Base-by-base conservation (phyloP, 352 stramenopile genomes). In the Globisporangium iwayamae region DNA sequence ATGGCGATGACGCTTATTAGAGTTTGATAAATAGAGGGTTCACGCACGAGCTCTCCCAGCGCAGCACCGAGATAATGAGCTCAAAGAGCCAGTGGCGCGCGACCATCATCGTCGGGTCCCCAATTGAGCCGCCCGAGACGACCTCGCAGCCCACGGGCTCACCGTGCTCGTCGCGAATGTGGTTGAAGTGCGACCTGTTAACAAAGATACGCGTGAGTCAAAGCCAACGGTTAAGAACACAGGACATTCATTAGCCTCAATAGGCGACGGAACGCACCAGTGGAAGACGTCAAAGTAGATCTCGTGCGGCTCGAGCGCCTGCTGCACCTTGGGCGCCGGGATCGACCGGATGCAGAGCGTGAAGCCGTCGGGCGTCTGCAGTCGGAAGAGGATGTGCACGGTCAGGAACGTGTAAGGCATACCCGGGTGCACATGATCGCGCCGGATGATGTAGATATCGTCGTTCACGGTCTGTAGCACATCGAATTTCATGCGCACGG, bases 21-120 rank as follows among this genome's bases (percentile, higher is more conserved):
- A 64, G 22, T 46, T 79, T 76, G 45, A 85, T 70, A 68, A 85
- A 85, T 18, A 85, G 68, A 20, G 74, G 76, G 20, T 63, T 72
- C 46, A 85, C 74, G 43, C 72, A 81, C 61, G 65, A 67, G 58
- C 67, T 75, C 54, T 91, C 81, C 79, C 79, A 90, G 22, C 76
- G 74, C 63, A 90, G 38, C 13, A 89, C 79, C 22, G 75, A 85
- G 48, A 83, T 69, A 52, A 86, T 80, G 56, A 90, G 69, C 69
- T 90, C 81, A 28, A 89, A 83, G 9, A 90, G 67, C 81, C 81
- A 89, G 63, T 87, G 74, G 53, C 81, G 73, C 52, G 73, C 75
- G 18, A 76, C 73, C 56, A 85, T 54, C 60, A 81, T 78, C 62
- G 81, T 75, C 46, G 72, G 69, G 48, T 87, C 74, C 32, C 60